Base-by-base conservation (phyloP, 1,284 basidiomycete species). In the Ganoderma lingzhi region DNA sequence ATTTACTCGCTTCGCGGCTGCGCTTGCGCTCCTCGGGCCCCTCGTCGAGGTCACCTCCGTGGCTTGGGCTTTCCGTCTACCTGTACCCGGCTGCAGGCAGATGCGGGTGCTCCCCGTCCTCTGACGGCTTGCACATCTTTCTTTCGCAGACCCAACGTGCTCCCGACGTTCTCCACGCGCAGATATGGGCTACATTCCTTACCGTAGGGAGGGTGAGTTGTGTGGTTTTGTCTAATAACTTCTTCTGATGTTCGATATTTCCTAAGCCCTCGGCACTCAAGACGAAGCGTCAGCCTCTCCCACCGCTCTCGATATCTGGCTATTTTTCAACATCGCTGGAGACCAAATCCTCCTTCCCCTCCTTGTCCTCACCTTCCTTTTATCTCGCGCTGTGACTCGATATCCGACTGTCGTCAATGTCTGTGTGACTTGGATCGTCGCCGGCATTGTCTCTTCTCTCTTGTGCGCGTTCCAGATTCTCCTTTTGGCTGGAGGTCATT, bases 371-470 rank as follows among this genome's bases (percentile, higher is more conserved):
- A 88, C 85, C 15, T 83, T 85, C 64, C 73, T 85, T 41, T 70
- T 84, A 64, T 80, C 82, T 61, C 84, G 81, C 68, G 80, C 80
- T 44, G 76, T 84, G 32, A 71, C 74, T 28, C 83, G 84, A 69
- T 85, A 85, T 71, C 82, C 85, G 0, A 84, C 84, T 3, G 77
- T 88, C 70, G 78, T 88, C 72, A 89, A 87, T 70, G 83, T 89
- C 62, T 89, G 86, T 71, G 73, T 83, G 58, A 84, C 84, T 51
- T 89, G 87, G 85, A 82, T 80, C 15, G 48, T 78, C 6, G 67
- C 77, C 3, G 77, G 76, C 6, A 68, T 80, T 35, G 70, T 70
- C 28, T 85, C 64, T 66, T 88, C 69, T 80, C 84, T 79, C 81
- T 84, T 64, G 77, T 88, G 71, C 76, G 80, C 14, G 74, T 15